Percentiles rank a stretch among this genome's conserved stretches.
These are phyloP conservation scores for Saccharum officinarum DNA, from an alignment of 176 grass and related monocot species.

Conservation along the genomic window DNA sequence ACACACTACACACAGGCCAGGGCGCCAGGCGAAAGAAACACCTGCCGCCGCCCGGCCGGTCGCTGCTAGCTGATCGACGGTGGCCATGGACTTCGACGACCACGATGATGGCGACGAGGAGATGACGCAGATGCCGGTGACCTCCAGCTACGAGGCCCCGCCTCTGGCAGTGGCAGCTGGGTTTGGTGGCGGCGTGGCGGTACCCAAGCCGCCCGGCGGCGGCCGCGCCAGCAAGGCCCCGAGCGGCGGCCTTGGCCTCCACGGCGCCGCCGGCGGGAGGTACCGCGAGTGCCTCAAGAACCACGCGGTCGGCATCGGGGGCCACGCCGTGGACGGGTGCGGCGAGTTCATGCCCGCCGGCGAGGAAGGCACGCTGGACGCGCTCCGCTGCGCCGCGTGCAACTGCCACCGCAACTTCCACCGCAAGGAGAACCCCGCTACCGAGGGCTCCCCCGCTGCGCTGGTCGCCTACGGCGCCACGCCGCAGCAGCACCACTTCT, in stretches of 20 bases:
- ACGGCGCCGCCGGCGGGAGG: slow-evolving; percentile 25
- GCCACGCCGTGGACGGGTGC: slow-evolving; percentile 82
- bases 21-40: slow-evolving; percentile 3
- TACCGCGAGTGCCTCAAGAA: slow-evolving; percentile 93
- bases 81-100: slow-evolving; percentile 69
- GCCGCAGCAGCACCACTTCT: slow-evolving; percentile 51
- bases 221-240: not conserved
- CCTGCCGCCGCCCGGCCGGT: not conserved
- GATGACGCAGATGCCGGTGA: slow-evolving; percentile 45
- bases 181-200: not conserved
- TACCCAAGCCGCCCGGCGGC: slow-evolving; percentile 8
- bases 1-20: not conserved
- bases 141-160: slow-evolving; percentile 57
- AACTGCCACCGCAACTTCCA: slow-evolving; percentile 93
- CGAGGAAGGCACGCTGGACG: slow-evolving; percentile 68
- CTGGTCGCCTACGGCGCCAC: slow-evolving; percentile 44
- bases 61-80: not conserved
- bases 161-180: not conserved
- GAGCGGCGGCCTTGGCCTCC: not conserved
- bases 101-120: slow-evolving; percentile 61
- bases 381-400: slow-evolving; percentile 86
- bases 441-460: slow-evolving; percentile 36
- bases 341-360: slow-evolving; percentile 90
- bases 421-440: slow-evolving; percentile 44
- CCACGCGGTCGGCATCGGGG: slow-evolving; percentile 75